These are phyloP conservation scores for Talaromyces sp. DNA, from an alignment of 2,329 filamentous ascomycete species.

Conservation along the genomic window DNA sequence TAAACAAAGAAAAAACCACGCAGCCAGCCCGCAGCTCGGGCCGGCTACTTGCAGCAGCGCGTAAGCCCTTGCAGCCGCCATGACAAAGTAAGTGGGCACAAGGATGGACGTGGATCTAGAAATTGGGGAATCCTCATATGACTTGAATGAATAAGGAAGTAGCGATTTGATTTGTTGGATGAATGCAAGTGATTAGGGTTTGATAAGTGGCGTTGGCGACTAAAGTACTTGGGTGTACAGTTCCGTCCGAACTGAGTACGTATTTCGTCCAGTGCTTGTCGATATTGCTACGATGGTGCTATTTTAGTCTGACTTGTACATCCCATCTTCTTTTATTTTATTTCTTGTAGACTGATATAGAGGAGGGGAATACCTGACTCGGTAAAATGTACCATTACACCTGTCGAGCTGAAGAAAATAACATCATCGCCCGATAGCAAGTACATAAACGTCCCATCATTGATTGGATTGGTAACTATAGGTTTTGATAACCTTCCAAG, in stretches of 20 bases:
- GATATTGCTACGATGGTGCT: not conserved
- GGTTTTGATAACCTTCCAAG: not conserved
- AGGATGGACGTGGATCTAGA: not conserved
- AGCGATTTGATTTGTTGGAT: not conserved
- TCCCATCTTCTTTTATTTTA: not conserved
- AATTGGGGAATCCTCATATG: not conserved
- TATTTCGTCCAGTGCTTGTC: not conserved
- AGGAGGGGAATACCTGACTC: not conserved
- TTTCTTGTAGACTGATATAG: not conserved
- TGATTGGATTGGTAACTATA: not conserved
- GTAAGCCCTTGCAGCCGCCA: constrained; percentile 9
- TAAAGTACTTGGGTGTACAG: not conserved
- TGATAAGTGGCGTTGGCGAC: not conserved
- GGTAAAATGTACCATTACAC: not conserved
- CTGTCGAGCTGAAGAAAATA: not conserved
- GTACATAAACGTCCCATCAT: not conserved
- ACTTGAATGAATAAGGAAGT: not conserved
- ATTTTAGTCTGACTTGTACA: not conserved
- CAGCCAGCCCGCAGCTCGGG: constrained; percentile 4
- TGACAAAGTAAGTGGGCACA: constrained; percentile 1
- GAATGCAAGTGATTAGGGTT: not conserved
- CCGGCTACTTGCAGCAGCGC: constrained; percentile 12
- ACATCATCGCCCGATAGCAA: not conserved
- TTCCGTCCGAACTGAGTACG: not conserved
- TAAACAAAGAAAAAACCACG: not conserved